These are phyloP conservation scores for Lumnitzera littorea DNA, from an alignment of 345 rosid species.

Conservation along the genomic window DNA sequence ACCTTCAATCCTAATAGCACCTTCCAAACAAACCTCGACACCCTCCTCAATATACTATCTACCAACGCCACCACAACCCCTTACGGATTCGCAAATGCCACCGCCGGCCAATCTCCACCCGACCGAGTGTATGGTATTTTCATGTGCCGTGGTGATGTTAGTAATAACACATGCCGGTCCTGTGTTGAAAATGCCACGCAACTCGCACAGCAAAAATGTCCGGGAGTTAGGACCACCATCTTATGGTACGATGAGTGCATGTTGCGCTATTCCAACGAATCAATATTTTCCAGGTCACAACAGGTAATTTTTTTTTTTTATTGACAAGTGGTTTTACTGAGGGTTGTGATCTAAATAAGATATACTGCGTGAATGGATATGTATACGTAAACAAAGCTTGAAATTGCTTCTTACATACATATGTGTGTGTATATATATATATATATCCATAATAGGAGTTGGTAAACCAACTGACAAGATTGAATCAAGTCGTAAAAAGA, in stretches of 20 bases:
- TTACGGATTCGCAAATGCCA: slow-evolving; percentile 1
- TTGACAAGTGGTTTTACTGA: too few relatives aligned
- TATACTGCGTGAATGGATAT: too few relatives aligned
- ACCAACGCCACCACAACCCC: background rate
- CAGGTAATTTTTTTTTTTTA: too few relatives aligned
- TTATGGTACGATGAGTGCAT: slow-evolving; percentile 32
- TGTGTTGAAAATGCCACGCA: slow-evolving; percentile 13
- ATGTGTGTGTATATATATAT: too few relatives aligned
- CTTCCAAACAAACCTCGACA: slow-evolving; percentile 5
- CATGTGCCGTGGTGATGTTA: slow-evolving; percentile 22
- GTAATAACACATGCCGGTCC: background rate
- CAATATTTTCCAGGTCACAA: too few relatives aligned
- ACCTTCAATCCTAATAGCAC: slow-evolving; percentile 2
- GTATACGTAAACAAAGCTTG: too few relatives aligned
- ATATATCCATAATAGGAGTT: too few relatives aligned
- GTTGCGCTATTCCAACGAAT: slow-evolving; percentile 21
- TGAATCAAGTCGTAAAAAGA: too few relatives aligned
- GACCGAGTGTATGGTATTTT: slow-evolving; percentile 10
- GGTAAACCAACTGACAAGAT: too few relatives aligned
- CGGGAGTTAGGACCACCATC: slow-evolving; percentile 5
- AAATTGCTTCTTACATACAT: too few relatives aligned
- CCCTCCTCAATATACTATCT: slow-evolving; percentile 1
- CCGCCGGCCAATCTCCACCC: background rate
- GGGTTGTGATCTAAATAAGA: too few relatives aligned
- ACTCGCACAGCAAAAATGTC: background rate